Base-by-base conservation (phyloP, 768 basidiomycete species). In the Tylopilus vinaceipallidus region DNA sequence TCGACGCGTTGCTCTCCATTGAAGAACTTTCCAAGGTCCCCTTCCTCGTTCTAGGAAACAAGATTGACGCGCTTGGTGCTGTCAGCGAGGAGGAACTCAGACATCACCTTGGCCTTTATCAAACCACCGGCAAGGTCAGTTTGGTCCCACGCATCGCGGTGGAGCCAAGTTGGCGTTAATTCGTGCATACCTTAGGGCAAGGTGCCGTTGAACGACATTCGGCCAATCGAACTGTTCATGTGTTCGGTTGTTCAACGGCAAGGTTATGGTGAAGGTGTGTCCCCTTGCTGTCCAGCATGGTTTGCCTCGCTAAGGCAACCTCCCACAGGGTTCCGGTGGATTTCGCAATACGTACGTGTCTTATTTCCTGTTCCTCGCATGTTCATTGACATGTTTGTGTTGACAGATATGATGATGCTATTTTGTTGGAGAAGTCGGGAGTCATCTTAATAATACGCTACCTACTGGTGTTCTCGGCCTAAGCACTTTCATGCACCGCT, bases 211-310 rank as follows among this genome's bases (percentile, higher is more conserved):
- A 89, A 77, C 60, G 95, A 98, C 70, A 98, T 98, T 59, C 84
- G 97, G 52, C 97, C 97, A 16, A 98, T 99, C 70, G 97, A 99
- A 68, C 81, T 98, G 60, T 99, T 98, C 84, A 99, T 99, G 97
- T 98, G 95, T 77, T 98, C 97, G 13, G 97, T 99, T 49, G 97
- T 99, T 48, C 93, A 95, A 80, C 81, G 95, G 69, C 94, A 97
- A 71, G 95, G 95, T 42, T 98, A 99, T 69, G 95, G 94, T 52
- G 95, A 98, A 75, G 95, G 95, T 84, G 49, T 42, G 74, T 51
- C 33, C 50, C 32, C 43, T 40, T 20, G 11, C 19, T 24, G 2
- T 24, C 30, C 39, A 22, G 19, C 27, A 36, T 20, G 26, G 16
- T 45, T 47, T n/a, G 30, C 17, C 30, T 51, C 35, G 45, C 47